These are phyloP conservation scores for Euryodendron excelsum DNA, from an alignment of 148 eudicot species.

Conservation along the genomic window DNA sequence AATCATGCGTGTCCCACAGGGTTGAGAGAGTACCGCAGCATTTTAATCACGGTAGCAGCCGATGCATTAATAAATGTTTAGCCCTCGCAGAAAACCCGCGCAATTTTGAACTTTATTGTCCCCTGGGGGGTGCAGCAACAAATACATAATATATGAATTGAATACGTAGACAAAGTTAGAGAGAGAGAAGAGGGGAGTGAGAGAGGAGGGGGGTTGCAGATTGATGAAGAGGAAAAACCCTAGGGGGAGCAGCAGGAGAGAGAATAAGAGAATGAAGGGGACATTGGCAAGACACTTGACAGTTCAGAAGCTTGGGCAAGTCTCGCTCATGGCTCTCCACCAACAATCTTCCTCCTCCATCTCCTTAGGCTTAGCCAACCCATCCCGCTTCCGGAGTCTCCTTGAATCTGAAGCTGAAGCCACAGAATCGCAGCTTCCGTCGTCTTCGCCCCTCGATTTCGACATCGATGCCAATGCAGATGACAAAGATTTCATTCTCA, in stretches of 20 bases:
- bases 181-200: too few species aligned
- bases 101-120: background rate
- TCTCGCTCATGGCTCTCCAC: constrained; percentile 22
- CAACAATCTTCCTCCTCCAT: background rate
- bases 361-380: background rate
- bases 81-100: background rate
- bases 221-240: constrained; percentile 32
- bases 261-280: constrained; percentile 22
- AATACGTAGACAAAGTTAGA: too few species aligned
- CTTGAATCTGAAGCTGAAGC: too few species aligned
- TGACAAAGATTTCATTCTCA: constrained; percentile 66
- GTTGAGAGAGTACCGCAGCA: background rate
- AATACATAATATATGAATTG: background rate
- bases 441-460: constrained; percentile 17
- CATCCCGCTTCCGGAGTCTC: constrained; percentile 32
- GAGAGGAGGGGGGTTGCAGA: background rate
- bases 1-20: background rate
- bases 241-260: constrained; percentile 26
- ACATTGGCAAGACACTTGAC: constrained; percentile 38
- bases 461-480: constrained; percentile 27
- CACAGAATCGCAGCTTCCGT: constrained; percentile 14
- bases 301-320: constrained; percentile 39
- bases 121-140: too few species aligned
- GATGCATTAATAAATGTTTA: background rate
- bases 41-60: background rate